phyloP scores from a whole-genome alignment of 352 stramenopile genomes.

The Globisporangium barbulae region DNA sequence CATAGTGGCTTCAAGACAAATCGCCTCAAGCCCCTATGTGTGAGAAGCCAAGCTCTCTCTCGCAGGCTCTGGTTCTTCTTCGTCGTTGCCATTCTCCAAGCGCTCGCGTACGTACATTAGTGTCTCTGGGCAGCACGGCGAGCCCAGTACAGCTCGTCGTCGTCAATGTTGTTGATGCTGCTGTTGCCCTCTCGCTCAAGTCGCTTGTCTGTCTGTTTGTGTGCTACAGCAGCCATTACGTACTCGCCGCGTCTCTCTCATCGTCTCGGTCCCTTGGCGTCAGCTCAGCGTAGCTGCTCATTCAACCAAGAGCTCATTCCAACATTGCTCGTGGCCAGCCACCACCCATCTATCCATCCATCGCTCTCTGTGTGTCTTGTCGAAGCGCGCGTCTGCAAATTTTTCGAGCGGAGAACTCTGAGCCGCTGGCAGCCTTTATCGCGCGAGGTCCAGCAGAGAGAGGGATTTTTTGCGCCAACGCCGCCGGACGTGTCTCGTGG shows the following conservation, averaged over 20 bases:
- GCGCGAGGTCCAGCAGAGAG: background rate
- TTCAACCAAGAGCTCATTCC: background rate
- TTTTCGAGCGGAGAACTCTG: no score
- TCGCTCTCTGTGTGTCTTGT: no score
- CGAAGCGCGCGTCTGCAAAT: no score
- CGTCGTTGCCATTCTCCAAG: background rate
- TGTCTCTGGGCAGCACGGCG: background rate
- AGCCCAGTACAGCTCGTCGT: no score
- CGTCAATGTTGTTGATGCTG: background rate
- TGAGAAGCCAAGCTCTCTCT: background rate
- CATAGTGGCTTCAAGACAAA: slow-evolving; percentile 10
- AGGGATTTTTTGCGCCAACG: background rate
- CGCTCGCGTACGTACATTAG: background rate
- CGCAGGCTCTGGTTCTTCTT: background rate
- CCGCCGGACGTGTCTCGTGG: slow-evolving; percentile 3
- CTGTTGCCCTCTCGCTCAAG: no score
- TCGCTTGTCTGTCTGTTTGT: no score
- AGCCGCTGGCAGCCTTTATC: slow-evolving; percentile 8
- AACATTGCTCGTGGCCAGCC: background rate
- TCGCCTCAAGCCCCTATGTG: no score
- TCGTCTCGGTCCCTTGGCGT: background rate
- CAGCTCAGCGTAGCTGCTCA: background rate
- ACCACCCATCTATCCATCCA: background rate
- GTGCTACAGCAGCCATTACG: no score
- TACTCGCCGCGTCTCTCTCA: no score